phyloP scores from a whole-genome alignment of 192 early-diverging fungal genomes.

The Jimgerdemannia lactiflua region DNA sequence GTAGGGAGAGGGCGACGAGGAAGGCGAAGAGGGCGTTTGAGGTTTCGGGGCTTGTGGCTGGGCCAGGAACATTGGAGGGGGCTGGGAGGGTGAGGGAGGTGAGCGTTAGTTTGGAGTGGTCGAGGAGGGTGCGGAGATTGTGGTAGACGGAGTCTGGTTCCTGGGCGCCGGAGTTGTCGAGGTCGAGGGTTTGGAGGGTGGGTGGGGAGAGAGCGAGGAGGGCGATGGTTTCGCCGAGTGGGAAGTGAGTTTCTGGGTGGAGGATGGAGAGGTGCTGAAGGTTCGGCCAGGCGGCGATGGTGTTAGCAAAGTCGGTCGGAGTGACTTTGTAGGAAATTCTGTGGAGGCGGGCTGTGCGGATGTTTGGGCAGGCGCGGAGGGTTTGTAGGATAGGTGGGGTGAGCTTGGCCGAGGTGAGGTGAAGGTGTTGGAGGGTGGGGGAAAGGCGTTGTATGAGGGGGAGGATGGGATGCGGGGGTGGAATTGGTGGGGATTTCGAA shows the following conservation, averaged over 20 bases:
- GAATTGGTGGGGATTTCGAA: not conserved
- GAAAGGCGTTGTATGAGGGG: not conserved
- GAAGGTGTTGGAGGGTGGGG: not conserved
- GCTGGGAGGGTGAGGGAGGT: not conserved
- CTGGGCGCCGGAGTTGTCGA: not conserved
- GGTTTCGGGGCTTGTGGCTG: not conserved
- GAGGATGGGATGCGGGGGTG: not conserved
- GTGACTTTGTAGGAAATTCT: not conserved
- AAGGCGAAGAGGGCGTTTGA: not conserved
- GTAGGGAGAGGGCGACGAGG: not conserved
- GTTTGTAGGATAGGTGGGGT: not conserved
- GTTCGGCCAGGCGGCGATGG: not conserved
- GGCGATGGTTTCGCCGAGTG: not conserved
- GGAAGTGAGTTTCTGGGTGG: not conserved
- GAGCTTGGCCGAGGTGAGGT: not conserved
- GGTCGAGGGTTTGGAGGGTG: not conserved
- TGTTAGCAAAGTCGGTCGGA: not conserved
- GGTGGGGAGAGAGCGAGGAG: not conserved
- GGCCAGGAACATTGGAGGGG: not conserved
- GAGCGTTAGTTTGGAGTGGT: not conserved
- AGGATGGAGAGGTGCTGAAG: not conserved
- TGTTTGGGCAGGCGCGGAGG: not conserved
- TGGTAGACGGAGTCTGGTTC: not conserved
- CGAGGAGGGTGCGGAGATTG: not conserved
- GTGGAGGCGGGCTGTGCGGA: not conserved